These are phyloP conservation scores for Arthroderma sp. DNA, from an alignment of 2,329 filamentous ascomycete genomes.

Conservation along the genomic window DNA sequence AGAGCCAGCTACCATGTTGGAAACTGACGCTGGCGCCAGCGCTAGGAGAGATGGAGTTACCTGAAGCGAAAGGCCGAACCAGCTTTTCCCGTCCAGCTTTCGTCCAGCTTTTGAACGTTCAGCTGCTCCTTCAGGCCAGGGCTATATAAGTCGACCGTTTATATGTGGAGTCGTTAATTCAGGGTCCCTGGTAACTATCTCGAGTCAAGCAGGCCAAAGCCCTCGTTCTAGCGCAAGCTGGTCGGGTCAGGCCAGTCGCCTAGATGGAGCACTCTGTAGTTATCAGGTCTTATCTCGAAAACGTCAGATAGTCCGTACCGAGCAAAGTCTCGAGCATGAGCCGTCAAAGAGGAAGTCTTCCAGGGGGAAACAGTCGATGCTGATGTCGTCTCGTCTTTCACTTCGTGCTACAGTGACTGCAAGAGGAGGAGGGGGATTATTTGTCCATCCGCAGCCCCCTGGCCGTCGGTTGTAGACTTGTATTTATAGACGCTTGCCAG, in stretches of 20 bases:
- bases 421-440: background rate
- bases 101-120: background rate
- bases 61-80: background rate
- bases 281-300: background rate
- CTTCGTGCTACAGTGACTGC: background rate
- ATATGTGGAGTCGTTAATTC: background rate
- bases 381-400: background rate
- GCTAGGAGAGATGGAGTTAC: constrained; percentile 2
- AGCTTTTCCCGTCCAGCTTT: background rate
- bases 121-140: background rate
- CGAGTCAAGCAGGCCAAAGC: background rate
- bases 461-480: background rate
- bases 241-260: background rate
- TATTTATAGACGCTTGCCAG: background rate
- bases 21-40: background rate
- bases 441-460: background rate
- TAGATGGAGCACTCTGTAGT: background rate
- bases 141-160: background rate
- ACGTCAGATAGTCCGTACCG: background rate
- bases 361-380: background rate
- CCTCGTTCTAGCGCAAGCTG: background rate
- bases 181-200: background rate
- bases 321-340: background rate
- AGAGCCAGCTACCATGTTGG: background rate
- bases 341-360: background rate